A percentile compares a stretch with the other conserved stretches of the same genome.
Evolutionary conservation across 2,329 filamentous ascomycete species (phyloP).

Genomic region (Alternaria rosae): DNA sequence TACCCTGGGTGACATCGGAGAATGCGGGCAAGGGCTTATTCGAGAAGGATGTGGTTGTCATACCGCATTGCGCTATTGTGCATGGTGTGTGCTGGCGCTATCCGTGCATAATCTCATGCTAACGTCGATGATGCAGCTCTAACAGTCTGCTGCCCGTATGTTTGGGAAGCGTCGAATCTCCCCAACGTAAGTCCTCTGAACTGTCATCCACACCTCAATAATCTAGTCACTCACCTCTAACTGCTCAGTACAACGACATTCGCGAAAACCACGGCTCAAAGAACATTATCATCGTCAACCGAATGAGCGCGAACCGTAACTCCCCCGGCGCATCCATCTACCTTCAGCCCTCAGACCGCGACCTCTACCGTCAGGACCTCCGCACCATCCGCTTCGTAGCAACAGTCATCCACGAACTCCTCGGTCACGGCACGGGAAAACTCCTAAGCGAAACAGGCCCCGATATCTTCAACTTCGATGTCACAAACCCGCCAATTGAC

Average conservation of each 20-base stretch:
- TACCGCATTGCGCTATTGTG: background rate
- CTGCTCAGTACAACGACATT: background rate
- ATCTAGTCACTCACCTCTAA: background rate
- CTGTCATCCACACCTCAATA: background rate
- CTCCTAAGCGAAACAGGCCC: background rate
- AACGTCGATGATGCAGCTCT: background rate
- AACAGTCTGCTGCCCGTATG: background rate
- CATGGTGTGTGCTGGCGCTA: background rate
- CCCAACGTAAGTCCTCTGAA: background rate
- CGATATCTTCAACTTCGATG: background rate
- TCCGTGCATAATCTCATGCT: background rate
- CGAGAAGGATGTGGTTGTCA: background rate
- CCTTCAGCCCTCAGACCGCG: background rate
- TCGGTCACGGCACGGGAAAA: background rate
- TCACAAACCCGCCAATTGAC: background rate
- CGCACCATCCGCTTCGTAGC: background rate
- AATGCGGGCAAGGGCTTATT: background rate
- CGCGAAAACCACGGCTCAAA: background rate
- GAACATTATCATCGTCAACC: background rate
- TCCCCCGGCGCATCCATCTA: background rate
- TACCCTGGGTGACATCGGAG: background rate
- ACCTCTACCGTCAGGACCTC: background rate
- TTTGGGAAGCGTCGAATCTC: background rate
- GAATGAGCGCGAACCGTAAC: background rate
- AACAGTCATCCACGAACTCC: background rate